These are phyloP conservation scores for Trematosphaeria pertusa DNA, from an alignment of 2,329 filamentous ascomycete genomes.

Conservation along the genomic window DNA sequence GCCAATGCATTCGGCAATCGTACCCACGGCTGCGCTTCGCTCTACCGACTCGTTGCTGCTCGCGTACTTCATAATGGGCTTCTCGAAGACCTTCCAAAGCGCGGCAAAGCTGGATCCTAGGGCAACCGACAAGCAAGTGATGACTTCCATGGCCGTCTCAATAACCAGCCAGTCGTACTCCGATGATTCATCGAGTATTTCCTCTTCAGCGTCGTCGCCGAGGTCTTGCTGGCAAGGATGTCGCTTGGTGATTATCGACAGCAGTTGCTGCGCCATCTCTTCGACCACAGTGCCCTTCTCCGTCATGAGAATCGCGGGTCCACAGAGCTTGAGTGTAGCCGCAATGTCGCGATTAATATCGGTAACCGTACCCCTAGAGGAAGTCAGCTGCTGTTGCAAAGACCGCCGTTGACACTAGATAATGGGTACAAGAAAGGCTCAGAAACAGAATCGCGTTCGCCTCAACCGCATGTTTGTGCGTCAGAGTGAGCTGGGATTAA, in stretches of 20 bases:
- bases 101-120: constrained; percentile 82
- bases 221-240: constrained; percentile 94
- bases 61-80: constrained; percentile 86
- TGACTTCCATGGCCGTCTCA: constrained; percentile 90
- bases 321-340: constrained; percentile 87
- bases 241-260: constrained; percentile 82
- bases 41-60: constrained; percentile 86
- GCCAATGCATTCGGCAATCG: constrained; percentile 87
- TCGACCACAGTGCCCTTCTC: constrained; percentile 70
- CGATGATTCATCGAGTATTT: constrained; percentile 74
- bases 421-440: no score
- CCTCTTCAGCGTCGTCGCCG: constrained; percentile 76
- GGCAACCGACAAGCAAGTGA: constrained; percentile 82
- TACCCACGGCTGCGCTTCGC: constrained; percentile 87
- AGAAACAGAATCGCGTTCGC: constrained; percentile 77
- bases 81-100: constrained; percentile 96
- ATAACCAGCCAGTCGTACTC: constrained; percentile 98
- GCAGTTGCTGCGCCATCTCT: constrained; percentile 76
- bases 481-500: constrained; percentile 99
- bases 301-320: constrained; percentile 81
- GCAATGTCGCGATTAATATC: constrained; percentile 95
- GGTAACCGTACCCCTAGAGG: constrained; percentile 85
- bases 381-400: no score
- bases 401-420: no score
- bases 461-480: constrained; percentile 83